Conservation (phyloP, 441 rosid species). For the Brassica hybrid region DNA sequence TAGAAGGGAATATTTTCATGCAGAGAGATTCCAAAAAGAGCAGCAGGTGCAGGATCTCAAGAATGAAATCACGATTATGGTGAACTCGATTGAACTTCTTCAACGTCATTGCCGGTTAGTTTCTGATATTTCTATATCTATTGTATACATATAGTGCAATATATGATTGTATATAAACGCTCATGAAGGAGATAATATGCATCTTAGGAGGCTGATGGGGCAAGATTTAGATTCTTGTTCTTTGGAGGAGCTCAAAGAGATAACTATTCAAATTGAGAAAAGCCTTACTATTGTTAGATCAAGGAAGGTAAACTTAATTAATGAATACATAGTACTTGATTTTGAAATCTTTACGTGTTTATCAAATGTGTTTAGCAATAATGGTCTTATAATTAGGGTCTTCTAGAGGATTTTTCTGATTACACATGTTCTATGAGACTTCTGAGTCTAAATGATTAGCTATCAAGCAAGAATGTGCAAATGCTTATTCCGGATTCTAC, state of each 20-base stretch:
- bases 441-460: conserved; percentile 3
- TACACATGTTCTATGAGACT: not conserved
- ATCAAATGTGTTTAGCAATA: not conserved
- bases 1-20: conserved; percentile 22
- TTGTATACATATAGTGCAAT: not conserved
- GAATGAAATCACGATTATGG: conserved; percentile 47
- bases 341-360: not conserved
- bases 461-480: not conserved
- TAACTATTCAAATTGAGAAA: conserved; percentile 48
- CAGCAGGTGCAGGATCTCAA: conserved; percentile 48
- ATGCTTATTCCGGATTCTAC: conserved; percentile 5
- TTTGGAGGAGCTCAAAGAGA: conserved; percentile 51
- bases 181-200: not conserved
- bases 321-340: not conserved
- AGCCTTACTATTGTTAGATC: conserved; percentile 58
- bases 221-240: conserved; percentile 49
- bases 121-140: conserved; percentile 10
- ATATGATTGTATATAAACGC: not conserved
- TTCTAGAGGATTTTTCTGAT: not conserved
- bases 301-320: conserved; percentile 53
- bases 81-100: conserved; percentile 53
- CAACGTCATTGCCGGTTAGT: conserved; percentile 51
- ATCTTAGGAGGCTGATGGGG: conserved; percentile 59
- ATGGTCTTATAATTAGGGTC: not conserved
- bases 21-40: conserved; percentile 21